These are phyloP conservation scores for Microbotryum silenes-acaulis DNA, from an alignment of 1,284 basidiomycete genomes.

Conservation along the genomic window DNA sequence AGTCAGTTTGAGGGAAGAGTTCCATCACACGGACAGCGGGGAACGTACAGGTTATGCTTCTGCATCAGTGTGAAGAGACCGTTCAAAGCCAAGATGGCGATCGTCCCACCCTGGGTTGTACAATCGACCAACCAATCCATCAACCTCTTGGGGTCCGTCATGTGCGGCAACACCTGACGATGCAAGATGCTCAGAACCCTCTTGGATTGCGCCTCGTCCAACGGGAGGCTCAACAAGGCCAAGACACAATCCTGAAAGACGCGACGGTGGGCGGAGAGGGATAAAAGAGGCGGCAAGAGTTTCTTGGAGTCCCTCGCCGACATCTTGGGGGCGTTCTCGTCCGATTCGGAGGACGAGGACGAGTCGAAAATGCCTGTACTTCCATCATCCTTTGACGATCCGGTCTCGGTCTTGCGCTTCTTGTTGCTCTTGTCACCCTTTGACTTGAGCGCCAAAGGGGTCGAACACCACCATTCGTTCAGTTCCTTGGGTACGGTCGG, in stretches of 20 bases:
- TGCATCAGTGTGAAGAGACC: constrained; percentile 85
- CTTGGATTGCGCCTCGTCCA: constrained; percentile 42
- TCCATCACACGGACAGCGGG: neutral
- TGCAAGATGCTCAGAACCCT: constrained; percentile 73
- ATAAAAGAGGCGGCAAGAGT: constrained; percentile 29
- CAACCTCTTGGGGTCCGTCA: constrained; percentile 62
- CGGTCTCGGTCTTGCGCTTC: constrained; percentile 42
- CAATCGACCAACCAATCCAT: constrained; percentile 92
- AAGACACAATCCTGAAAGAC: constrained; percentile 38
- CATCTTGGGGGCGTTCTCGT: constrained; percentile 32
- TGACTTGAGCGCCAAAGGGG: constrained; percentile 38
- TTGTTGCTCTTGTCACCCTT: constrained; percentile 25
- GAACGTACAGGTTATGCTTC: constrained; percentile 78
- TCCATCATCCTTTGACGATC: constrained; percentile 46
- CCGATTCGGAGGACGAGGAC: constrained; percentile 39
- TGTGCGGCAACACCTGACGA: constrained; percentile 70
- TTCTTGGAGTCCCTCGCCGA: constrained; percentile 20
- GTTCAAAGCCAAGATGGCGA: constrained; percentile 86
- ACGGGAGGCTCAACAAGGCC: constrained; percentile 35
- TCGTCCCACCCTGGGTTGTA: constrained; percentile 65
- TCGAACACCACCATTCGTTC: constrained; percentile 74
- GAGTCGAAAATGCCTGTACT: constrained; percentile 70
- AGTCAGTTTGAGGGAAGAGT: constrained; percentile 1
- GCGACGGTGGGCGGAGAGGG: constrained; percentile 32
- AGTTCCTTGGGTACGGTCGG: constrained; percentile 67